Percentiles rank a stretch among this genome's conserved stretches.
phyloP scores from a whole-genome alignment of 345 rosid species.

The Barbarea vulgaris region DNA sequence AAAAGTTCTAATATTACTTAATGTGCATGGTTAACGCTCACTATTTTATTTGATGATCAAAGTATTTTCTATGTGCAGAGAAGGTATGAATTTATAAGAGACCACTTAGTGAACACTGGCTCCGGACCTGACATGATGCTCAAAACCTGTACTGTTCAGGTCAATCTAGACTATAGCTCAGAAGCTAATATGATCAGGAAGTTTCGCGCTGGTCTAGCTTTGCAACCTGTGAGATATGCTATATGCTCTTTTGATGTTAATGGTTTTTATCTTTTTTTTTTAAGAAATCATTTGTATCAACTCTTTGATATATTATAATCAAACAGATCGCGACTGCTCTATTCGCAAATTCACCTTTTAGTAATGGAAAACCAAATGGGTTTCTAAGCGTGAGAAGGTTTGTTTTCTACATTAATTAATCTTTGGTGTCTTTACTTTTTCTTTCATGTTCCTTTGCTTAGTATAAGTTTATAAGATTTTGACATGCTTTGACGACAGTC shows the following conservation, averaged over 20 bases:
- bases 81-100: slow-evolving; percentile 75
- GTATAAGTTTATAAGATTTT: not conserved
- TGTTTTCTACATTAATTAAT: not conserved
- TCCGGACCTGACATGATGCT: slow-evolving; percentile 75
- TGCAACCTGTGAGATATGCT: slow-evolving; percentile 79
- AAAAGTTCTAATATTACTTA: not conserved
- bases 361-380: slow-evolving; percentile 90
- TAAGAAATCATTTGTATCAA: not conserved
- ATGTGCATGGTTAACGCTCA: not conserved
- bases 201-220: slow-evolving; percentile 85
- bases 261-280: not conserved
- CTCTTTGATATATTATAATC: slow-evolving; percentile 7
- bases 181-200: slow-evolving; percentile 95
- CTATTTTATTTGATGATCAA: not conserved
- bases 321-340: slow-evolving; percentile 87
- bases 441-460: not conserved
- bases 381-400: slow-evolving; percentile 96
- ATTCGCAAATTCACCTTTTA: slow-evolving; percentile 96
- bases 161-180: slow-evolving; percentile 49
- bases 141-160: slow-evolving; percentile 94
- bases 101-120: slow-evolving; percentile 75
- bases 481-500: slow-evolving; percentile 56
- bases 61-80: slow-evolving; percentile 51
- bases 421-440: not conserved
- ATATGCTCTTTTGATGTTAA: not conserved